Percentiles rank a stretch among this genome's conserved stretches.
phyloP scores from a whole-genome alignment of 305 asterid genomes.

The Solanum hybrid region DNA sequence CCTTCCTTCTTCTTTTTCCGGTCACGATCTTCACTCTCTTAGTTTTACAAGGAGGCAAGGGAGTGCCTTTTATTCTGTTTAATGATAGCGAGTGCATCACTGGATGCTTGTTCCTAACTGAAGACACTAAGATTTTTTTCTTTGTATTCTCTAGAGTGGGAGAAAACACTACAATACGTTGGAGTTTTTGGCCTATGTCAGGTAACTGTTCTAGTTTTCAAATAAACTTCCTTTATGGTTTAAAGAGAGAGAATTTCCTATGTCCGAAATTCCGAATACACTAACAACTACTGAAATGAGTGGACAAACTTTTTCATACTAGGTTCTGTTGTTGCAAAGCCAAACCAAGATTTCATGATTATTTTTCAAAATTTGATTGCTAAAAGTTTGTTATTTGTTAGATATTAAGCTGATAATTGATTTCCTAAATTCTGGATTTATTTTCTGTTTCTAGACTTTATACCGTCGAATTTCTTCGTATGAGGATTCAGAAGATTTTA shows the following conservation, averaged over 20 bases:
- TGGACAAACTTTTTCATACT: background rate
- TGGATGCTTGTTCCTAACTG: background rate
- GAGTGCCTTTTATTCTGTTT: background rate
- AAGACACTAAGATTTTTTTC: background rate
- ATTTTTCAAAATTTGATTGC: background rate
- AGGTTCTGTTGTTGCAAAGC: background rate
- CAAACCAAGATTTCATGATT: background rate
- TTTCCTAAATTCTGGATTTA: background rate
- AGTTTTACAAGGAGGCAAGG: background rate
- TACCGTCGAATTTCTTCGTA: conserved; percentile 56
- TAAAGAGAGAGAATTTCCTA: background rate
- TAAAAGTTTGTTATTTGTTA: background rate
- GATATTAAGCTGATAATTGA: background rate
- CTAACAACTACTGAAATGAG: background rate
- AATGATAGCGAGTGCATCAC: background rate
- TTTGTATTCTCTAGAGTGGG: conserved; percentile 63
- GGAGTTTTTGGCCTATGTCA: conserved; percentile 58
- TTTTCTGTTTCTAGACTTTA: conserved; percentile 42
- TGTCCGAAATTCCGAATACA: background rate
- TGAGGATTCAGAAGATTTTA: conserved; percentile 53
- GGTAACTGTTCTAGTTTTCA: conserved; percentile 32
- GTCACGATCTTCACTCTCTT: background rate
- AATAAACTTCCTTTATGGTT: conserved; percentile 1
- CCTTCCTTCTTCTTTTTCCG: background rate
- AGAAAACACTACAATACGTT: conserved; percentile 55